Evolutionary conservation across 2,329 filamentous ascomycete species (phyloP).

Genomic region (Pyrenochaeta sp.): DNA sequence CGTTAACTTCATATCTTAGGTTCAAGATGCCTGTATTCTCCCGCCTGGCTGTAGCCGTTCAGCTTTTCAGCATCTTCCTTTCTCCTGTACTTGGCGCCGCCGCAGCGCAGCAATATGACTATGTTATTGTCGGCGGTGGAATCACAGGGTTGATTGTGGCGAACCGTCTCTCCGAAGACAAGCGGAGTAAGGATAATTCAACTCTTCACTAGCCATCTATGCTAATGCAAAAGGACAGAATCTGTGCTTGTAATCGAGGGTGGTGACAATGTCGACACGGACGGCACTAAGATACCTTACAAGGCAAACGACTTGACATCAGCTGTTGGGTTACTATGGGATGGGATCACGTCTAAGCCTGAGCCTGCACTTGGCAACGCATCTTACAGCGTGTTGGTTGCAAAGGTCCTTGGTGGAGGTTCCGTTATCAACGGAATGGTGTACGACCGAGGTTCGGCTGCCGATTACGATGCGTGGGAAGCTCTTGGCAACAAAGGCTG

Average conservation of each 20-base stretch:
- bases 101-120: constrained; percentile 32
- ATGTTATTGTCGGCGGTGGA: constrained; percentile 44
- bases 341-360: constrained; percentile 30
- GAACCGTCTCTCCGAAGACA: constrained; percentile 37
- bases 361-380: constrained; percentile 31
- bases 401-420: constrained; percentile 39
- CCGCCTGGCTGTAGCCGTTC: constrained; percentile 35
- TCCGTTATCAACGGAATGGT: constrained; percentile 49
- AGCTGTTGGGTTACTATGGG: constrained; percentile 30
- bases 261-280: constrained; percentile 34
- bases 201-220: background rate
- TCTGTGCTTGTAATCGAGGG: constrained; percentile 39
- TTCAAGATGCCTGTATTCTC: constrained; percentile 36
- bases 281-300: constrained; percentile 36
- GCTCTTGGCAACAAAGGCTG: constrained; percentile 67
- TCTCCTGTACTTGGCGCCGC: constrained; percentile 25
- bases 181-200: constrained; percentile 19
- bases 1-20: constrained; percentile 21
- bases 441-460: constrained; percentile 44
- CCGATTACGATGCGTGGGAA: constrained; percentile 63
- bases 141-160: constrained; percentile 41
- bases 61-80: constrained; percentile 32
- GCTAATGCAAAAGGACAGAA: constrained; percentile 17
- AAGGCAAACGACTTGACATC: constrained; percentile 36
- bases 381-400: constrained; percentile 32